Base-by-base conservation (phyloP, 139 green algal species). In the Tetratostichococcus sp. region DNA sequence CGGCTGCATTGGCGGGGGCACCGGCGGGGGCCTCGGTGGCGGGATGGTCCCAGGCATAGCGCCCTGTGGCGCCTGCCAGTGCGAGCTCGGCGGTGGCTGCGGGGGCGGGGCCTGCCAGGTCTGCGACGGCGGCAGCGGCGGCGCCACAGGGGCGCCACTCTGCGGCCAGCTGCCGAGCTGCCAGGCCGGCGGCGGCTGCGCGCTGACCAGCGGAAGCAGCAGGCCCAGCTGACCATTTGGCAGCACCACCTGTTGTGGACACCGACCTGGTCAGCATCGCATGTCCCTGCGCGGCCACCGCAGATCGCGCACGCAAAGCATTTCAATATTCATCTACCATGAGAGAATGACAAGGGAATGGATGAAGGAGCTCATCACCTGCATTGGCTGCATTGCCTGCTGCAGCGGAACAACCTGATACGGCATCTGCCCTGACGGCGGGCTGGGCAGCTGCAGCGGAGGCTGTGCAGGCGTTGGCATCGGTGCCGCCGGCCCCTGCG, bases 81-180 rank as follows among this genome's bases (percentile, higher is more conserved):
- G 8, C 11, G 39, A 21, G 39, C 39, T 11, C 39, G 11, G 39
- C 39, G 11, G 39, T 11, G 39, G 39, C 39, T 50, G 39, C 14
- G 39, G 39, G 39, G 8, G 8, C 39, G 39, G 39, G 39, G 14
- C 39, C 8, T 8, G 14, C 39, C 8, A 8, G 8, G 39, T 8
- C 39, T 50, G 39, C 39, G 39, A 50, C 39, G 39, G 39, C 39
- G 8, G 39, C 14, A 5, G 50, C 50, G 3, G 31, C 71, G 65
- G 43, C 43, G 39, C 39, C 50, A 62, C 17, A 62, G 66, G 28
- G 1, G 74, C 42, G 4, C 25, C 66, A 19, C 33, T 43, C 16
- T 34, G 26, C 67, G 73, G 74, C 74, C 74, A 79, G 11, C 1
- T 14, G 34, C 39, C 23, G 28, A 30, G 59, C 35, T 30, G 21